Evolutionary conservation across 1,284 basidiomycete genomes (phyloP).

Genomic region (Cryptococcus neoformans): DNA sequence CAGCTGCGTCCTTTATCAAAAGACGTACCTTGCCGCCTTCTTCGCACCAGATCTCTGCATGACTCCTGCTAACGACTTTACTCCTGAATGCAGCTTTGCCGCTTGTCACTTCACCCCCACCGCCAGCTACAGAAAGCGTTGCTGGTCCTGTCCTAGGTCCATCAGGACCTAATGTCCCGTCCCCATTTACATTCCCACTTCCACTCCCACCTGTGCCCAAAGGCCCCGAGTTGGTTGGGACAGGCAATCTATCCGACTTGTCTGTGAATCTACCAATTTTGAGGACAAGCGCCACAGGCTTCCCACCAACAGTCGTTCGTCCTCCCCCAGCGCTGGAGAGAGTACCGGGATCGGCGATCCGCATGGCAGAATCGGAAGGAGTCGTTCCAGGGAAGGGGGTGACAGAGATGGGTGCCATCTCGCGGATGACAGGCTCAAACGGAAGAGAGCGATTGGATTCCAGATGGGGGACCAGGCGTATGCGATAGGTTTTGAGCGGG

Average conservation of each 20-base stretch:
- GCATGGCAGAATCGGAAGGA: conserved; percentile 27
- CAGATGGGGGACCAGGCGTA: conserved; percentile 89
- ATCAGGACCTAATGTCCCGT: conserved; percentile 8
- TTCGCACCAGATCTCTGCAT: conserved; percentile 90
- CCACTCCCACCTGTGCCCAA: background rate
- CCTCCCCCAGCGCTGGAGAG: conserved; percentile 11
- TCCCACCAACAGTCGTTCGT: conserved; percentile 41
- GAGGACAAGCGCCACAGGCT: conserved; percentile 58
- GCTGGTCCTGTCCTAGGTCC: background rate
- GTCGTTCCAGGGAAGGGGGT: conserved; percentile 54
- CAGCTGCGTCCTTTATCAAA: background rate
- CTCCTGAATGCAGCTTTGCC: conserved; percentile 92
- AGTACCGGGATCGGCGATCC: background rate
- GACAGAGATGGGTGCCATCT: conserved; percentile 50
- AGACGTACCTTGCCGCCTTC: conserved; percentile 53
- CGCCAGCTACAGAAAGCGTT: conserved; percentile 31
- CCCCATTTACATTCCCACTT: background rate
- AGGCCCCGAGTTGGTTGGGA: conserved; percentile 6
- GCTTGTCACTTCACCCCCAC: conserved; percentile 60
- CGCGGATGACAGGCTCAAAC: conserved; percentile 89
- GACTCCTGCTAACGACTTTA: conserved; percentile 91
- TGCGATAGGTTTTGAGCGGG: conserved; percentile 47
- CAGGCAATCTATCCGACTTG: conserved; percentile 20
- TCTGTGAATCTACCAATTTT: conserved; percentile 93
- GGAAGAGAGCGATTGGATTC: conserved; percentile 84